Base-by-base conservation (phyloP, 169 alveolate genomes). In the Cryptosporidium baileyi region DNA sequence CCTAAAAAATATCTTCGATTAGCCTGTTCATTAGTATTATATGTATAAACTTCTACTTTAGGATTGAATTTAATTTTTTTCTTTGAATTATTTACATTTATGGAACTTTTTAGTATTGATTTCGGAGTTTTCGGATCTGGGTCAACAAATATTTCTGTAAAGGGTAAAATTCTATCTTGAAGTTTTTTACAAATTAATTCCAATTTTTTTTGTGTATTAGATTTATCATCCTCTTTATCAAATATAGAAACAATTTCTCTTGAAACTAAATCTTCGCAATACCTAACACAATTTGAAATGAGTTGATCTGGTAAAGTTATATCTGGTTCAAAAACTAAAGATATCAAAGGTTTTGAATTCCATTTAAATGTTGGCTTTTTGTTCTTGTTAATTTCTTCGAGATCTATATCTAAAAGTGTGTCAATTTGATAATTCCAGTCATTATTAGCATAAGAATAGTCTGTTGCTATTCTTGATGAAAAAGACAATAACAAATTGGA, bases 241-340 rank as follows among this genome's bases (percentile, higher is more conserved):
- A 51, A 54, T 24, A 74, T 45, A 13, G 67, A n/a, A 34, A 57
- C 67, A 7, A 51, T 19, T 22, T 61, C 59, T 41, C 43, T 74
- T n/a, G 67, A 52, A 34, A 74, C 45, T 7, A 65, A 32, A 24
- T 74, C 74, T 74, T 74, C 85, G 7, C 65, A 74, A 74, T 32
- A 74, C 11, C 74, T 52, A 2, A 74, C 54, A 26, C 85, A 74
- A 54, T 74, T 74, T 28, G 85, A 54, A 74, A 74, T 30, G 7
- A 74, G 41, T 57, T 74, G 74, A 30, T 74, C 45, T n/a, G 85
- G 85, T 38, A 54, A 15, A 7, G 60, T 38, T 51, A 74, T 74
- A 57, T 74, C 85, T 32, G 85, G 85, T 38, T 74, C 85, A 51
- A 74, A 74, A 32, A 40, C 41, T 19, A 74, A 57, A 5, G 85